Evolutionary conservation across 441 rosid genomes (phyloP), one percentile per base, ranked within the genome.

Genomic region (Rhodomyrtus psidioides): DNA sequence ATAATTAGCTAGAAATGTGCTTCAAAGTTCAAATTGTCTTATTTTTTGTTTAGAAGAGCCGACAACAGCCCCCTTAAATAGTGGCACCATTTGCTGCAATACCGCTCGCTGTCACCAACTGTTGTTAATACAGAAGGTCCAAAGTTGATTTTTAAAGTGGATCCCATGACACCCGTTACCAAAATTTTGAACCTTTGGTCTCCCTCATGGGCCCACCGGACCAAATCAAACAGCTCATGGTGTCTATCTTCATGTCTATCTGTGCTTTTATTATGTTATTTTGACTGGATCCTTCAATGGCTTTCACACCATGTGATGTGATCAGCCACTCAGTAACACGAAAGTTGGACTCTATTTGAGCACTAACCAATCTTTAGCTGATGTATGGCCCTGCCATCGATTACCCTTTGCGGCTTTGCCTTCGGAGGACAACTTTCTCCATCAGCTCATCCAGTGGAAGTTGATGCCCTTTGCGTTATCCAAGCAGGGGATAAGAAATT

Each of bases 381-480:
- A 39, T 39, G 39, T 8, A 56, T 55, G 46, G 56, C 14, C n/a
- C 76, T 53, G 75, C 75, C 58, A 54, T 82, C 76, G 21, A 82
- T 75, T 53, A 34, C 54, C 34, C 56, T 53, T 26, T n/a, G n/a
- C n/a, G n/a, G n/a, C n/a, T n/a, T n/a, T 44, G 75, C 16, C n/a
- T 42, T 4, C 26, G 54, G 5, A 30, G 42, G 54, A 27, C 82
- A 42, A 21, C 51, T 26, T 23, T 12, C 23, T 28, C 26, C 46
- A 7, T 83, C 83, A 16, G 82, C 60, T 54, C 26, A 58, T 82
- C 84, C 1, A 62, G 79, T 30, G 28, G 55, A 84, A 84, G 83
- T 60, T 76, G 82, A 86, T 82, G 87, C 85, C 49, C 12, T 62
- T 39, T 84, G 54, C 91, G 89, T 87, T 87, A 85, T 84, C 93